Evolutionary conservation across 768 basidiomycete genomes (phyloP), one percentile per base, ranked within the genome.

Genomic region (Saitozyma podzolica): DNA sequence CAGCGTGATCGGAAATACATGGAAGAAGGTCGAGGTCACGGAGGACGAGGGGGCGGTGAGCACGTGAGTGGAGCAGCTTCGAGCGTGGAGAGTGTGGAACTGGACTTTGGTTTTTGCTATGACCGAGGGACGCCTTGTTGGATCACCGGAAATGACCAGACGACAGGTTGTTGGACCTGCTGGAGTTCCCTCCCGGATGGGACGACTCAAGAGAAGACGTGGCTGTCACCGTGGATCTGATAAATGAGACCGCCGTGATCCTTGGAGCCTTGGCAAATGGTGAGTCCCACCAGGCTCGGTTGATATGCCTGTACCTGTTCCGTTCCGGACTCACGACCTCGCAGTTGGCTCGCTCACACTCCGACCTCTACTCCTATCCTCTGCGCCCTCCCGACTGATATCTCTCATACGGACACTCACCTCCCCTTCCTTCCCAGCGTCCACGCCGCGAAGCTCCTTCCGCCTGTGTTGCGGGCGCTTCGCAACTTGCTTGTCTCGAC

Each of bases 1-100:
- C 58, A 59, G 66, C 29, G 65, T 79, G 52, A 79, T 79, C 43
- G 78, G 78, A 10, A 79, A 79, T 58, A 71, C 72, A 5, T 65
- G 69, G 67, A 73, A 69, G 64, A 79, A 79, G 69, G 72, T 77
- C 7, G 69, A 75, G 48, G 65, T 76, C 1, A 73, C 69, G 37
- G 67, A 73, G 50, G 72, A 78, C 60, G 62, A 65, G 19, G 43
- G 56, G 56, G 43, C 68, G 17, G 41, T 77, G 29, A 10, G 11
- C 8, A 61, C 68, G 73, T 71, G 37, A 51, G 75, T 61, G 29
- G 29, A 5, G 29, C 2, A 29, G 29, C 29, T 29, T 29, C 29
- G n/a, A n/a, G n/a, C n/a, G n/a, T n/a, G n/a, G n/a, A n/a, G n/a
- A n/a, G n/a, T n/a, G n/a, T n/a, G n/a, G n/a, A n/a, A n/a, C n/a